These are phyloP conservation scores for Pleurotus djamor DNA, from an alignment of 768 basidiomycete genomes.

Conservation along the genomic window DNA sequence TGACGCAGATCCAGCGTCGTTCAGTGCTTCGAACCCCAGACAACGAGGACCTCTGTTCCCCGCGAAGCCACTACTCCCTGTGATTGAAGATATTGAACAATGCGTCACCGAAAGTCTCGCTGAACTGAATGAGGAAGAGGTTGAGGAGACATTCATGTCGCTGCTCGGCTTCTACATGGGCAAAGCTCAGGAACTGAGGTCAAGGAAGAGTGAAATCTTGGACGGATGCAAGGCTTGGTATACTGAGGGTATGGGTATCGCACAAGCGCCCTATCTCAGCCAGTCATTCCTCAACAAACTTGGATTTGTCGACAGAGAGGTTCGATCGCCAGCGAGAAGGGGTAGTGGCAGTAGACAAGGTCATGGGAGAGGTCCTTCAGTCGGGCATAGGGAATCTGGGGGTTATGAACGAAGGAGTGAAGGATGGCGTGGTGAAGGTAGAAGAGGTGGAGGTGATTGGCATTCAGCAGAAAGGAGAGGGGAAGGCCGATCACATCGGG, in stretches of 20 bases:
- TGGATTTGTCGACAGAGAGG: constrained; percentile 24
- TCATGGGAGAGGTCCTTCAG: neutral
- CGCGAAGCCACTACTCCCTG: constrained; percentile 7
- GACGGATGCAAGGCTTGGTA: constrained; percentile 65
- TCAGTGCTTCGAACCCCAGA: neutral
- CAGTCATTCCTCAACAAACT: constrained; percentile 40
- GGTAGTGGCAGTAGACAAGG: neutral
- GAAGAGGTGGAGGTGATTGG: too few relatives aligned
- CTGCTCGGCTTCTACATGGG: constrained; percentile 72
- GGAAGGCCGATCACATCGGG: too few relatives aligned
- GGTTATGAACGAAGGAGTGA: neutral
- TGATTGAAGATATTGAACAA: constrained; percentile 24
- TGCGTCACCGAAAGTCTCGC: constrained; percentile 25
- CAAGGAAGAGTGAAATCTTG: constrained; percentile 39
- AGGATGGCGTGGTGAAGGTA: too few relatives aligned
- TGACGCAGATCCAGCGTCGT: constrained; percentile 41
- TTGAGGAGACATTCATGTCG: constrained; percentile 63
- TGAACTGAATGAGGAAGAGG: constrained; percentile 43
- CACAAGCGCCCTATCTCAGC: constrained; percentile 49
- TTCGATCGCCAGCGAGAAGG: neutral
- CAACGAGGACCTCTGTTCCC: constrained; percentile 11
- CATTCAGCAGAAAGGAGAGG: too few relatives aligned
- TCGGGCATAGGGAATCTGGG: neutral
- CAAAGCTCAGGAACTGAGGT: constrained; percentile 45
- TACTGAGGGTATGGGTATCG: constrained; percentile 49